Base-by-base conservation (phyloP, 148 eudicot genomes). In the Polygonum aviculare region DNA sequence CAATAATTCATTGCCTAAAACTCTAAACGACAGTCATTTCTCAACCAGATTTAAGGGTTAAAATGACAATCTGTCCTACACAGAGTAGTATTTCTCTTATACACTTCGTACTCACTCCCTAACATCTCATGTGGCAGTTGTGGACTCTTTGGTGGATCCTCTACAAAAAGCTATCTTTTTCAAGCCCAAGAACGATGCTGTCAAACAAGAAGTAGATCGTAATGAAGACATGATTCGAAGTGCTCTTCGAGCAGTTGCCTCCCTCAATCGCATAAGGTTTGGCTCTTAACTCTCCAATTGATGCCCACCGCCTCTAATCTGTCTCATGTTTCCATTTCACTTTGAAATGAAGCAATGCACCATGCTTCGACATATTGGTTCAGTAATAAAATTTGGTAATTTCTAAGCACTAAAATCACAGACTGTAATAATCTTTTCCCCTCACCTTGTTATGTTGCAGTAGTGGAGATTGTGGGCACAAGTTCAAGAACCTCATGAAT, bases 191-290 rank as follows among this genome's bases (percentile, higher is more conserved):
- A 96, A 89, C 83, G 94, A 96, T 86, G 99, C 99, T 62, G 99
- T 96, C 73, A 96, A 96, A 80, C 99, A 96, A 88, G 99, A 96
- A 86, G 97, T 96, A 75, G 99, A 96, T 82, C 99, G 99, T 73
- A 95, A 95, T 78, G 98, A 95, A 84, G 99, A 95, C 82, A 93
- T 95, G 98, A 88, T 95, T 39, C 85, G 98, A 52, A 95, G 98
- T 84, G 94, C 99, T 79, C 89, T 96, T 67, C 88, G 98, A 55
- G 90, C 97, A 71, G 85, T 96, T 81, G 91, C 97, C 50, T 90
- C 98, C 69, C 83, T 93, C 74, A 89, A 90, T 71, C 90, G 87
- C 77, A 91, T 96, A 69, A 88, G 99, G 99, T 96, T 48, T 55
- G 77, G 22, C 10, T 26, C 39, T 44, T 44, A 44, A 44, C 47